These are phyloP conservation scores for Sclerotiophoma versabilis DNA, from an alignment of 2,329 filamentous ascomycete genomes.

Conservation along the genomic window DNA sequence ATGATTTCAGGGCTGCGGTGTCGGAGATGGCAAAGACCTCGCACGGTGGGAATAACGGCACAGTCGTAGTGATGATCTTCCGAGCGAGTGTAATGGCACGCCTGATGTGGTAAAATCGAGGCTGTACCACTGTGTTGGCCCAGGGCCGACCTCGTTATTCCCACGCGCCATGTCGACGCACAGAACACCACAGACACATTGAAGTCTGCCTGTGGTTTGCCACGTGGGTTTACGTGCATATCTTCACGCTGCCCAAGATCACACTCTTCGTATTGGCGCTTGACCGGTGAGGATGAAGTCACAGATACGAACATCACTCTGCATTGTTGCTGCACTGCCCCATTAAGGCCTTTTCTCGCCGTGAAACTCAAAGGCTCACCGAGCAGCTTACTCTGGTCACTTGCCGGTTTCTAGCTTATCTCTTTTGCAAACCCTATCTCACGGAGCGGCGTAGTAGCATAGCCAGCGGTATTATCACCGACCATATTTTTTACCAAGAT, in stretches of 20 bases:
- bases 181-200: neutral
- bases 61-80: neutral
- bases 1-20: conserved; percentile 2
- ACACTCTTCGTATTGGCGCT: conserved; percentile 12
- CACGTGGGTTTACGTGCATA: neutral
- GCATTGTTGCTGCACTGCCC: conserved; percentile 10
- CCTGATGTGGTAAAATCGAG: conserved; percentile 10
- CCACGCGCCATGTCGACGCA: neutral
- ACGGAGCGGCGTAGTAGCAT: conserved; percentile 3
- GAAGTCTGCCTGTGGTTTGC: conserved; percentile 5
- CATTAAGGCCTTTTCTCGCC: conserved; percentile 5
- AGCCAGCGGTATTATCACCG: neutral
- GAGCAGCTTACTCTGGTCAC: conserved; percentile 1
- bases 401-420: neutral
- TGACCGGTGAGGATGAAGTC: conserved; percentile 9
- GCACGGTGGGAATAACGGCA: conserved; percentile 6
- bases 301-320: neutral
- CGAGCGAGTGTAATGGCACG: neutral
- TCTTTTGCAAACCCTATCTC: neutral
- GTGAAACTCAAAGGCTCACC: conserved; percentile 5
- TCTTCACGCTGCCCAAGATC: neutral
- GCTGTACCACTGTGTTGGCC: conserved; percentile 9
- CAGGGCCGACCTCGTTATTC: conserved; percentile 6
- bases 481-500: neutral
- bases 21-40: conserved; percentile 7